phyloP scores from a whole-genome alignment of 306 rosid species.

The Lathyrus oleraceus region DNA sequence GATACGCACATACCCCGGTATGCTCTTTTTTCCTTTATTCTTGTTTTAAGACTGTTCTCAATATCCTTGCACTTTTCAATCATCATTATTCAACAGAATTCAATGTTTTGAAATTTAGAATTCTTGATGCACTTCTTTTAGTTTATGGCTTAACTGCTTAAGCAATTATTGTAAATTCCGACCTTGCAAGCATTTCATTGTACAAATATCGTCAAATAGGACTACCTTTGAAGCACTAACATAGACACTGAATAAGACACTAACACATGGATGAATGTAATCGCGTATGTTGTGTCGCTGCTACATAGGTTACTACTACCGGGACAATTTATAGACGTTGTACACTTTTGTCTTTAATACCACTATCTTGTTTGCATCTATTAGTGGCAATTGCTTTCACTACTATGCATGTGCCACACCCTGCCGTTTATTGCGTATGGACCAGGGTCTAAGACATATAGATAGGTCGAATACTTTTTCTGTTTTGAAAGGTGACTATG shows the following conservation, averaged over 20 bases:
- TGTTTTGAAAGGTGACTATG: constrained; percentile 33
- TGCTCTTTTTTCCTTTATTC: constrained; percentile 19
- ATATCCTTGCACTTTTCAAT: constrained; percentile 13
- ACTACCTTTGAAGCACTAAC: background rate
- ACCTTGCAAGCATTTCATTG: constrained; percentile 12
- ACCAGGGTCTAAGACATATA: constrained; percentile 32
- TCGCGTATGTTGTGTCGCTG: background rate
- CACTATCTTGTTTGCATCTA: constrained; percentile 30
- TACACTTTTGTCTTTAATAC: constrained; percentile 28
- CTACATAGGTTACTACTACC: background rate
- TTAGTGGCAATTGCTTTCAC: constrained; percentile 35
- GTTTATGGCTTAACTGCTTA: constrained; percentile 24
- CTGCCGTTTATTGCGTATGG: constrained; percentile 38
- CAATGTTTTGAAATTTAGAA: constrained; percentile 16
- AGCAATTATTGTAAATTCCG: constrained; percentile 27
- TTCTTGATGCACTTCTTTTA: constrained; percentile 22
- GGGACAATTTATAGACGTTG: constrained; percentile 3
- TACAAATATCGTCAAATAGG: constrained; percentile 31
- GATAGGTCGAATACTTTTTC: constrained; percentile 34
- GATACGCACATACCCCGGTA: constrained; percentile 49
- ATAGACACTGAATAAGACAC: background rate
- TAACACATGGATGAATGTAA: background rate
- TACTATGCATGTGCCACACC: constrained; percentile 43
- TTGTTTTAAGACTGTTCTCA: background rate
- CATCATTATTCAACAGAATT: constrained; percentile 1